A percentile compares a stretch with the other conserved stretches of the same genome.
These are phyloP conservation scores for Umbilicaria muhlenbergii DNA, from an alignment of 495 filamentous ascomycete species.

Conservation along the genomic window DNA sequence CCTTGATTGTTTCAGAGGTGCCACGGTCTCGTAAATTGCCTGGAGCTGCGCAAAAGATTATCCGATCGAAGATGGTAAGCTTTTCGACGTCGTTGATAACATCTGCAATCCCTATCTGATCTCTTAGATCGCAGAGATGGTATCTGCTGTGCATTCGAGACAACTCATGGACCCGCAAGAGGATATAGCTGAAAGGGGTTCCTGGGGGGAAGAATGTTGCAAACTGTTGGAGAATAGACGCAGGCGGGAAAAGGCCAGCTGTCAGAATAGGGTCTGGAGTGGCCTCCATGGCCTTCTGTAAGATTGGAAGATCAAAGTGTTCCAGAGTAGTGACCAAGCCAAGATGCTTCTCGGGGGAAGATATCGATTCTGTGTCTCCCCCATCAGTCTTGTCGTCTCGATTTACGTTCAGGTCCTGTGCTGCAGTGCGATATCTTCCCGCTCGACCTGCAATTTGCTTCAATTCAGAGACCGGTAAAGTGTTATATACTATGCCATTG, in stretches of 20 bases:
- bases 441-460: conserved; percentile 94
- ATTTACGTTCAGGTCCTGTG: conserved; percentile 16
- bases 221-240: conserved; percentile 50
- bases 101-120: conserved; percentile 48
- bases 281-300: conserved; percentile 43
- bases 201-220: conserved; percentile 59
- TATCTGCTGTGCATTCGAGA: conserved; percentile 44
- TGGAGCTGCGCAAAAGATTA: conserved; percentile 62
- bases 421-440: conserved; percentile 68
- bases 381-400: conserved; percentile 3
- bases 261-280: conserved; percentile 50
- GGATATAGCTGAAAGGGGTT: conserved; percentile 62
- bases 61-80: conserved; percentile 53
- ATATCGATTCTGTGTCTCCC: background rate
- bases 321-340: conserved; percentile 77
- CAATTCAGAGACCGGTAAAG: conserved; percentile 55
- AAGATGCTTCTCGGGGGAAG: conserved; percentile 20
- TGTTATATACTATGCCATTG: conserved; percentile 30
- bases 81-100: conserved; percentile 46
- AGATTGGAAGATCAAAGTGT: conserved; percentile 43
- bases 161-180: conserved; percentile 55
- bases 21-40: conserved; percentile 21
- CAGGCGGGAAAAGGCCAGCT: conserved; percentile 62
- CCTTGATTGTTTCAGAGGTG: conserved; percentile 27
- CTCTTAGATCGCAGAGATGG: conserved; percentile 48